These are phyloP conservation scores for Cytospora chrysosperma DNA, from an alignment of 2,329 filamentous ascomycete species.

Conservation along the genomic window DNA sequence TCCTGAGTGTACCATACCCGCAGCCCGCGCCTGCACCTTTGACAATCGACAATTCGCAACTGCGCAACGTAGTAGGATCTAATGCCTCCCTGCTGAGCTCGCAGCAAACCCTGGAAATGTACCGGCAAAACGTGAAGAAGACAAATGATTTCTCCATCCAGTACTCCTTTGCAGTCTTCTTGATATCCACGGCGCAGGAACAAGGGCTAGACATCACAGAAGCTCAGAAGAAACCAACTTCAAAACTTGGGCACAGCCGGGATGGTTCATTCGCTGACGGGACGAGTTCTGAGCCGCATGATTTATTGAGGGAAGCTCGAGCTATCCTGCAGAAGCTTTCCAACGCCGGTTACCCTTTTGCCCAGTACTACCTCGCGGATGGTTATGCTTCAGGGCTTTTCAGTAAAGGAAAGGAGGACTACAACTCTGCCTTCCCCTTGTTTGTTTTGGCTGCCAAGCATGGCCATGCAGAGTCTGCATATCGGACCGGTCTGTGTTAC, in stretches of 20 bases:
- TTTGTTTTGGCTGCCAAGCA: slow-evolving; percentile 95
- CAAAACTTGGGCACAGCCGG: slow-evolving; percentile 46
- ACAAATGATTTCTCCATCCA: slow-evolving; percentile 86
- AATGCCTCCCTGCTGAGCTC: slow-evolving; percentile 89
- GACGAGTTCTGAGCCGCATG: slow-evolving; percentile 54
- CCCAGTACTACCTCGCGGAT: slow-evolving; percentile 95
- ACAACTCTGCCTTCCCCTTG: slow-evolving; percentile 86
- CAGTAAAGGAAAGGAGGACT: slow-evolving; percentile 89
- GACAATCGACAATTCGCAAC: slow-evolving; percentile 74
- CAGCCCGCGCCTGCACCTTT: slow-evolving; percentile 69
- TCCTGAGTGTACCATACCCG: slow-evolving; percentile 71
- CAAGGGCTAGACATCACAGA: slow-evolving; percentile 58
- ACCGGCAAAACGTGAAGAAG: slow-evolving; percentile 94
- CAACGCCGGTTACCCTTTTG: slow-evolving; percentile 89
- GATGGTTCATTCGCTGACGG: slow-evolving; percentile 48
- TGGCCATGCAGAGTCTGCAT: slow-evolving; percentile 93
- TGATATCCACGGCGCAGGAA: slow-evolving; percentile 86
- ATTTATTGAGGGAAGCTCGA: slow-evolving; percentile 82
- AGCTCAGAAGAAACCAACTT: slow-evolving; percentile 44
- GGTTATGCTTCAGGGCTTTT: slow-evolving; percentile 93
- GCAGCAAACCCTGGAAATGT: slow-evolving; percentile 96
- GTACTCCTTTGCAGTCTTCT: slow-evolving; percentile 94
- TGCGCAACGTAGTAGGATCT: slow-evolving; percentile 77
- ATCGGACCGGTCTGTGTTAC: slow-evolving; percentile 90
- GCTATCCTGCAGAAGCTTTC: slow-evolving; percentile 83